Evolutionary conservation across 2,329 filamentous ascomycete genomes (phyloP).

Genomic region (Fusarium nurragi): DNA sequence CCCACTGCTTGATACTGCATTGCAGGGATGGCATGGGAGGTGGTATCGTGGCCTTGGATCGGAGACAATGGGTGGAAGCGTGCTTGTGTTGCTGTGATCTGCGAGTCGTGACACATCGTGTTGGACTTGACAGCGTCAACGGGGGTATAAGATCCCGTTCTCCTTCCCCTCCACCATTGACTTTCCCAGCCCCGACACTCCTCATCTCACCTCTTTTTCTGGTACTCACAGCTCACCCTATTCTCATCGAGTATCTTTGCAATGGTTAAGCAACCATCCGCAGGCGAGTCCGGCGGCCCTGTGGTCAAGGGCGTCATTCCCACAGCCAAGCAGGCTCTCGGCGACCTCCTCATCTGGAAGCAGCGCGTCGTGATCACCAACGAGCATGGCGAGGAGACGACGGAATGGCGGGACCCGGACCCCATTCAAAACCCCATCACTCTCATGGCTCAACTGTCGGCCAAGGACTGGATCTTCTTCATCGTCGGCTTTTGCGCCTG

Average conservation of each 20-base stretch:
- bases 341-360: conserved; percentile 77
- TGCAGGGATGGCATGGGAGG: background rate
- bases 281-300: conserved; percentile 68
- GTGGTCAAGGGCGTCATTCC: conserved; percentile 71
- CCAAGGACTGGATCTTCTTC: conserved; percentile 79
- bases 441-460: conserved; percentile 70
- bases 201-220: background rate
- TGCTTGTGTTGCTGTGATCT: conserved; percentile 4
- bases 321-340: conserved; percentile 70
- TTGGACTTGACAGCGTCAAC: background rate
- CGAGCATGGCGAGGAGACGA: conserved; percentile 69
- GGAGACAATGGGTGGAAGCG: conserved; percentile 1
- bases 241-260: background rate
- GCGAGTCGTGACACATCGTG: background rate
- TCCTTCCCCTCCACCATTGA: background rate
- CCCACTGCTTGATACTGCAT: background rate
- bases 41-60: background rate
- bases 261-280: conserved; percentile 18
- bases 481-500: conserved; percentile 78
- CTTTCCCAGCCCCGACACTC: background rate
- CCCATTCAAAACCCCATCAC: conserved; percentile 76
- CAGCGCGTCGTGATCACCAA: conserved; percentile 75
- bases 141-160: conserved; percentile 15
- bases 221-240: background rate
- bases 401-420: conserved; percentile 74